Conservation (phyloP, 1,284 basidiomycete genomes). For the Termitomyces sp. region DNA sequence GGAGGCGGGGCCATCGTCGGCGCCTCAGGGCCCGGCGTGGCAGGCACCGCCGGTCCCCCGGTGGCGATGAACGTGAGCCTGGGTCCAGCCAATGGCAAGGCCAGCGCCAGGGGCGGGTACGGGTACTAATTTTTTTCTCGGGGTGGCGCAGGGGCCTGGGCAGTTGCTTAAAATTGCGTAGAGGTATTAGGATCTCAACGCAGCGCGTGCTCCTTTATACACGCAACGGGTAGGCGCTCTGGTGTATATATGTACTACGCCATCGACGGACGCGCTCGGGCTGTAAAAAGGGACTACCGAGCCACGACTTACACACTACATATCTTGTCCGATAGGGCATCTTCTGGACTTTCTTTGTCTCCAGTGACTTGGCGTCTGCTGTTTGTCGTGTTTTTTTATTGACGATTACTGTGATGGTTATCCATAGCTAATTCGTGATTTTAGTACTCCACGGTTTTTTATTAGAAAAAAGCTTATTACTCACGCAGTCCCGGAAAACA, state of each 20-base stretch:
- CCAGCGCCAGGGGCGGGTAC: constrained; percentile 28
- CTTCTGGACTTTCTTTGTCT: not conserved
- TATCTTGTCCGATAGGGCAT: not conserved
- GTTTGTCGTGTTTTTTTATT: not conserved
- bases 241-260: constrained; percentile 1
- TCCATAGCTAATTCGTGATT: not conserved
- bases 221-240: not conserved
- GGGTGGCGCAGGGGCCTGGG: not conserved
- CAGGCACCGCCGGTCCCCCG: constrained; percentile 20
- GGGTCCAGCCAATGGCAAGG: constrained; percentile 25
- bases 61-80: constrained; percentile 38
- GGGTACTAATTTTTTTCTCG: constrained; percentile 29
- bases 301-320: not conserved
- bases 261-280: not conserved
- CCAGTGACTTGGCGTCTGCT: not conserved
- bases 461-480: not conserved
- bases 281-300: not conserved
- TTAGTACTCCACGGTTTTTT: not conserved
- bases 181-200: not conserved
- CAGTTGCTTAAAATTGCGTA: not conserved
- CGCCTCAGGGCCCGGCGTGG: constrained; percentile 17
- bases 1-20: constrained; percentile 52
- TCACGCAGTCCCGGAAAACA: too few species aligned
- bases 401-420: not conserved
- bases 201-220: not conserved